phyloP scores from a whole-genome alignment of 768 basidiomycete species.

The Lactarius vividus region DNA sequence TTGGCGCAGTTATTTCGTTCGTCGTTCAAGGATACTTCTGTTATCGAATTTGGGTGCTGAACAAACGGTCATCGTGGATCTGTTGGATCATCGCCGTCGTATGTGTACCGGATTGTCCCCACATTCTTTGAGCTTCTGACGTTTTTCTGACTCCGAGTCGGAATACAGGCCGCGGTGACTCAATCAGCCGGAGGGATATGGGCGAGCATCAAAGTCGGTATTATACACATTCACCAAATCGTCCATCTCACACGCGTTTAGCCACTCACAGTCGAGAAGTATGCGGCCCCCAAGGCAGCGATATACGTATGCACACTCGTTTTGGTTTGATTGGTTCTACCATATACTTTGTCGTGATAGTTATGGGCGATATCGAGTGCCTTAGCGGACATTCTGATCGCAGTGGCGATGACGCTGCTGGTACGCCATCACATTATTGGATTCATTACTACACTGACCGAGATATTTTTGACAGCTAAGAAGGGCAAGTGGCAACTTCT shows the following conservation, averaged over 20 bases:
- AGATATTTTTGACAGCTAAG: neutral
- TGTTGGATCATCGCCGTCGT: neutral
- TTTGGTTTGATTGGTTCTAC: neutral
- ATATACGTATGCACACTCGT: neutral
- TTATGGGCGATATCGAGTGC: neutral
- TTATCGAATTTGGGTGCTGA: slow-evolving; percentile 1
- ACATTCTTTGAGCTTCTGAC: neutral
- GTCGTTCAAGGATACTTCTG: neutral
- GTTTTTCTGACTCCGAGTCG: neutral
- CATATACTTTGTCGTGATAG: neutral
- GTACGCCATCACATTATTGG: neutral
- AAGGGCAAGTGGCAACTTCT: neutral
- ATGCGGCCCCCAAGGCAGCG: neutral
- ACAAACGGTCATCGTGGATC: neutral
- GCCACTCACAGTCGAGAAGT: neutral
- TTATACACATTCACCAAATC: neutral
- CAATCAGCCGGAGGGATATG: neutral
- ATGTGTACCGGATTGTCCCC: neutral
- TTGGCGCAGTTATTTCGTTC: neutral
- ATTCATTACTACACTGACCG: neutral
- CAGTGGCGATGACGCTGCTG: neutral
- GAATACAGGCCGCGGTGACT: neutral
- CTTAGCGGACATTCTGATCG: neutral
- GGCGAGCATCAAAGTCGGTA: neutral
- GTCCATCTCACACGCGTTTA: neutral